Evolutionary conservation across 1,139 yeast genomes (phyloP).

Genomic region (Blastobotrys raffinosifermentans): DNA sequence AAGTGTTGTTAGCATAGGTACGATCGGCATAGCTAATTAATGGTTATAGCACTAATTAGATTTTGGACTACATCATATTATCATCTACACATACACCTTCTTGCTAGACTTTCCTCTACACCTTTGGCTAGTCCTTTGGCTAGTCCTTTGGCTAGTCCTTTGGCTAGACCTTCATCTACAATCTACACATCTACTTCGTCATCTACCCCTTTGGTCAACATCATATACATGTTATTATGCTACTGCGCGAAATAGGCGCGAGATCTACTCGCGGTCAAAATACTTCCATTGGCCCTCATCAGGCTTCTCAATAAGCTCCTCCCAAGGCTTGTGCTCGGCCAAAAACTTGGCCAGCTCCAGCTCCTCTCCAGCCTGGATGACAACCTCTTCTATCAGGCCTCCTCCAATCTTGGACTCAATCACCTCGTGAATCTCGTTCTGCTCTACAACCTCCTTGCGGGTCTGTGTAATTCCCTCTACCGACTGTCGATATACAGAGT

Average conservation of each 20-base stretch:
- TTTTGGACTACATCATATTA: too few relatives aligned
- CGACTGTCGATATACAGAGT: slow-evolving; percentile 70
- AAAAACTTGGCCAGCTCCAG: slow-evolving; percentile 60
- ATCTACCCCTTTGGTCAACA: too few relatives aligned
- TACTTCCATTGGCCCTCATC: slow-evolving; percentile 38
- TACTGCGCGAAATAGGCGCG: not conserved
- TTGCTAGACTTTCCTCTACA: too few relatives aligned
- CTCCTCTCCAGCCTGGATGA: slow-evolving; percentile 82
- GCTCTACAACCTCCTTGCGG: slow-evolving; percentile 62
- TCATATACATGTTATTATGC: not conserved
- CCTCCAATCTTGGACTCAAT: slow-evolving; percentile 74
- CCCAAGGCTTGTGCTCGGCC: slow-evolving; percentile 61
- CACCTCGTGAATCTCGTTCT: slow-evolving; percentile 55
- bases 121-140: too few relatives aligned
- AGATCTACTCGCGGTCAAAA: slow-evolving; percentile 17
- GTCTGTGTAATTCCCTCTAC: slow-evolving; percentile 67
- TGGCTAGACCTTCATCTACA: not conserved
- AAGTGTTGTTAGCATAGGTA: slow-evolving; percentile 27
- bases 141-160: not conserved
- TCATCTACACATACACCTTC: too few relatives aligned
- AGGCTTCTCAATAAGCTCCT: slow-evolving; percentile 37
- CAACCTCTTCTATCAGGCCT: slow-evolving; percentile 78
- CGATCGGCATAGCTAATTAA: too few relatives aligned
- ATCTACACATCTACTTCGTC: slow-evolving; percentile 1
- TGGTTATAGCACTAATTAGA: too few relatives aligned